Percentiles rank a stretch among this genome's conserved stretches.
phyloP scores from a whole-genome alignment of 768 basidiomycete species.

The Podaxis carcinomalis region DNA sequence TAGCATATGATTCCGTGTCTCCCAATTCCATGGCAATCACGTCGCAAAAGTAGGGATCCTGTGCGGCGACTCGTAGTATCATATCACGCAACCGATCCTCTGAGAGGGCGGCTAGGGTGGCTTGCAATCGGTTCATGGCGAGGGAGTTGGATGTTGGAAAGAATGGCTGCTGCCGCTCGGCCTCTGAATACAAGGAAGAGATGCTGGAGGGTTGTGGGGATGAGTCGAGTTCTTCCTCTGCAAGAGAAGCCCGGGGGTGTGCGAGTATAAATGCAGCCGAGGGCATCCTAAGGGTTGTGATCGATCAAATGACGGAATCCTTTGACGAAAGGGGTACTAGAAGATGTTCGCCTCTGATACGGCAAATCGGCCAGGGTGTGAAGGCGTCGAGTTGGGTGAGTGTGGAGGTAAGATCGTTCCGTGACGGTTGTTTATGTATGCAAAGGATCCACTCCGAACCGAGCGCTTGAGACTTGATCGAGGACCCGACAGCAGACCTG shows the following conservation, averaged over 20 bases:
- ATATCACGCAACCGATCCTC: slow-evolving; percentile 35
- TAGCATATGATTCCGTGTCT: slow-evolving; percentile 6
- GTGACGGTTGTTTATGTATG: not conserved
- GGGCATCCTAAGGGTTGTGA: not conserved
- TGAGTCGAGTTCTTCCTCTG: slow-evolving; percentile 18
- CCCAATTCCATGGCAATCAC: slow-evolving; percentile 36
- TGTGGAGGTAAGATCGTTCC: not conserved
- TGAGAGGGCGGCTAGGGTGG: slow-evolving; percentile 32
- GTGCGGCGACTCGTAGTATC: slow-evolving; percentile 32
- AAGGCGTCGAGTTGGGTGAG: not conserved
- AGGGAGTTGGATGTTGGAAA: slow-evolving; percentile 7
- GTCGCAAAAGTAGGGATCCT: slow-evolving; percentile 30
- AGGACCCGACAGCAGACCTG: not conserved
- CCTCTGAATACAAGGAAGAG: slow-evolving; percentile 19
- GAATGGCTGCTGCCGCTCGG: slow-evolving; percentile 16
- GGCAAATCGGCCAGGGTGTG: slow-evolving; percentile 1
- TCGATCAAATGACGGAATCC: not conserved
- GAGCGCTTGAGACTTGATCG: not conserved
- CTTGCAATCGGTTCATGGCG: slow-evolving; percentile 20
- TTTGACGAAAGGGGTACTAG: not conserved
- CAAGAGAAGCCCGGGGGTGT: slow-evolving; percentile 1
- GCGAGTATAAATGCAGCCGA: not conserved
- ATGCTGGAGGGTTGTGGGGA: slow-evolving; percentile 24
- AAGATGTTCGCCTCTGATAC: not conserved
- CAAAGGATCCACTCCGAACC: not conserved